Conservation (phyloP, 2,329 filamentous ascomycete genomes). For the Trichoderma sp. region DNA sequence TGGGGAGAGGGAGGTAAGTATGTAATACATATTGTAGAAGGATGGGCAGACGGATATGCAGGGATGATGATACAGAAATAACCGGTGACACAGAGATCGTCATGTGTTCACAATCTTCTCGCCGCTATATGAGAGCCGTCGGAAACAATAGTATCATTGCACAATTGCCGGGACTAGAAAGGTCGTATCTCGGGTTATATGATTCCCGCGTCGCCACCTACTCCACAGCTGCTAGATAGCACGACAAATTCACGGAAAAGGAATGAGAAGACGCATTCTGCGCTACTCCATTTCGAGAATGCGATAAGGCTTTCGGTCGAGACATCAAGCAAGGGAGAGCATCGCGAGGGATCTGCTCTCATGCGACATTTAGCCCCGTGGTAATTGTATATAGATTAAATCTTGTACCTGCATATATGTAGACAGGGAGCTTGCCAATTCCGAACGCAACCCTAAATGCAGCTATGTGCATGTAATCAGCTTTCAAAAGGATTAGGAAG, state of each 20-base stretch:
- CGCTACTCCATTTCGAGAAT: background rate
- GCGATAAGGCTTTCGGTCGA: background rate
- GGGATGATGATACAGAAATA: background rate
- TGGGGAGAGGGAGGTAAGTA: background rate
- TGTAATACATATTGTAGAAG: background rate
- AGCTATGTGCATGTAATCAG: background rate
- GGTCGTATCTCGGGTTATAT: background rate
- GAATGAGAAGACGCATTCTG: background rate
- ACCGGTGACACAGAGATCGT: slow-evolving; percentile 7
- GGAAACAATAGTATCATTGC: background rate
- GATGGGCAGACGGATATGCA: background rate
- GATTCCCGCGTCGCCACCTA: background rate
- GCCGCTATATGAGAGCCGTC: background rate
- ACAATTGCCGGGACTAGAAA: background rate
- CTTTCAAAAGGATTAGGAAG: background rate
- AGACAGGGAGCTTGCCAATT: background rate
- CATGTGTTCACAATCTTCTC: background rate
- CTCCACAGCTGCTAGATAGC: background rate
- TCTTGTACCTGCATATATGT: slow-evolving; percentile 9
- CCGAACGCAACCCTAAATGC: background rate
- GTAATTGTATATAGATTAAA: background rate
- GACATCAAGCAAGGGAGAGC: background rate
- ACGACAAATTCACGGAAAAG: background rate
- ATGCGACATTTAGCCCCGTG: background rate
- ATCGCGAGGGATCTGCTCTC: background rate